Percentiles rank a stretch among this genome's conserved stretches.
Evolutionary conservation across 2,329 filamentous ascomycete species (phyloP).

Genomic region (Aspergillus transmontanensis): DNA sequence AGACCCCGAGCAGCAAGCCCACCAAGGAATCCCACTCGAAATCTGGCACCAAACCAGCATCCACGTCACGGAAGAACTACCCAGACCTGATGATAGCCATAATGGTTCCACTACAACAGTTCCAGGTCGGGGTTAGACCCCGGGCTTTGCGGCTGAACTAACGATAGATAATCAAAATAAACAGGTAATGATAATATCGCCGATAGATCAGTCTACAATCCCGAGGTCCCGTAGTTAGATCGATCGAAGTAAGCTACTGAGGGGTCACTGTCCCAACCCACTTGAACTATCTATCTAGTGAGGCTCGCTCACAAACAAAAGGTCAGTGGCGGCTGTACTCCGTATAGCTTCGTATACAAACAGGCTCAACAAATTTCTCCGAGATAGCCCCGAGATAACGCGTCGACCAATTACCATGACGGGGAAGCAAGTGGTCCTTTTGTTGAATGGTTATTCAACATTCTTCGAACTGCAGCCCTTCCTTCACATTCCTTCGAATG

Average conservation of each 20-base stretch:
- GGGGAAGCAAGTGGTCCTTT: background rate
- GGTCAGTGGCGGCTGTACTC: background rate
- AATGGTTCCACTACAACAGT: background rate
- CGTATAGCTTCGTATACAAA: background rate
- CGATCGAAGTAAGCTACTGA: background rate
- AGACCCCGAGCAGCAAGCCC: background rate
- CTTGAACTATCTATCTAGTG: background rate
- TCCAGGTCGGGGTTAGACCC: background rate
- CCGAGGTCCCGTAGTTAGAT: background rate
- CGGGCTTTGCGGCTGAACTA: background rate
- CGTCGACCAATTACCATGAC: background rate
- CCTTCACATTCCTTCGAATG: background rate
- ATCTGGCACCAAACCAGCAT: slow-evolving; percentile 5
- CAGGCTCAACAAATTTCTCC: background rate
- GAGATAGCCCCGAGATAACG: background rate
- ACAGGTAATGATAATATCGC: background rate
- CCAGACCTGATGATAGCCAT: background rate
- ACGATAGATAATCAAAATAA: background rate
- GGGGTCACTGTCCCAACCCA: background rate
- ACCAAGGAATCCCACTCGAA: background rate
- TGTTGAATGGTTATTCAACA: background rate
- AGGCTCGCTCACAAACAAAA: background rate
- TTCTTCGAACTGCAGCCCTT: background rate
- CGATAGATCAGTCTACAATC: background rate
- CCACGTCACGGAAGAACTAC: background rate